A percentile compares a stretch with the other conserved stretches of the same genome.
Conservation (phyloP, 1,139 yeast genomes). For the Pichia sp. region DNA sequence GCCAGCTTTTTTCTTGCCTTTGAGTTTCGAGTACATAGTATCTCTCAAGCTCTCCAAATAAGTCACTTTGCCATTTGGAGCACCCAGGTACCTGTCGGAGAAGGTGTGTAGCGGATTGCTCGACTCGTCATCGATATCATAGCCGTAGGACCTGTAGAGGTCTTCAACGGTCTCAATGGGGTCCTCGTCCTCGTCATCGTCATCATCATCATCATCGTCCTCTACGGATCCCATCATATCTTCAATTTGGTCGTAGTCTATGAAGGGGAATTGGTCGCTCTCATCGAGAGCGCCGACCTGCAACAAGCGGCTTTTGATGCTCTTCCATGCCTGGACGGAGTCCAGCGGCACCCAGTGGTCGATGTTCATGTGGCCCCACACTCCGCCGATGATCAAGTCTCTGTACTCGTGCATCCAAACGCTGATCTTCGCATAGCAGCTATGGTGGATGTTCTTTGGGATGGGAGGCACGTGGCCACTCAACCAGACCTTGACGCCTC, state of each 20-base stretch:
- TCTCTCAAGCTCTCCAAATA: constrained; percentile 59
- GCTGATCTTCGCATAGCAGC: constrained; percentile 69
- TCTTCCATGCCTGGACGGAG: constrained; percentile 61
- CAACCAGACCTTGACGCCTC: constrained; percentile 81
- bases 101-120: constrained; percentile 14
- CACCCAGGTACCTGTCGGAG: constrained; percentile 46
- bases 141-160: constrained; percentile 13
- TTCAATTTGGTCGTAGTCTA: constrained; percentile 21
- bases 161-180: constrained; percentile 15
- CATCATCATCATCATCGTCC: constrained; percentile 3
- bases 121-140: constrained; percentile 15
- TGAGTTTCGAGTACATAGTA: constrained; percentile 45
- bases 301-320: constrained; percentile 35
- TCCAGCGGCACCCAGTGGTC: constrained; percentile 82
- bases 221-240: constrained; percentile 9
- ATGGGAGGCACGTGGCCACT: constrained; percentile 88
- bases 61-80: constrained; percentile 58
- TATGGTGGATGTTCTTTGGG: constrained; percentile 66
- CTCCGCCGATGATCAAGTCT: constrained; percentile 76
- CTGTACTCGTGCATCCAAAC: constrained; percentile 79
- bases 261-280: constrained; percentile 11
- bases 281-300: constrained; percentile 20
- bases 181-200: constrained; percentile 14
- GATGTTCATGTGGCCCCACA: constrained; percentile 85
- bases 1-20: constrained; percentile 45